Evolutionary conservation across 2,329 filamentous ascomycete genomes (phyloP).

Genomic region (Sordariomycetes sp.): DNA sequence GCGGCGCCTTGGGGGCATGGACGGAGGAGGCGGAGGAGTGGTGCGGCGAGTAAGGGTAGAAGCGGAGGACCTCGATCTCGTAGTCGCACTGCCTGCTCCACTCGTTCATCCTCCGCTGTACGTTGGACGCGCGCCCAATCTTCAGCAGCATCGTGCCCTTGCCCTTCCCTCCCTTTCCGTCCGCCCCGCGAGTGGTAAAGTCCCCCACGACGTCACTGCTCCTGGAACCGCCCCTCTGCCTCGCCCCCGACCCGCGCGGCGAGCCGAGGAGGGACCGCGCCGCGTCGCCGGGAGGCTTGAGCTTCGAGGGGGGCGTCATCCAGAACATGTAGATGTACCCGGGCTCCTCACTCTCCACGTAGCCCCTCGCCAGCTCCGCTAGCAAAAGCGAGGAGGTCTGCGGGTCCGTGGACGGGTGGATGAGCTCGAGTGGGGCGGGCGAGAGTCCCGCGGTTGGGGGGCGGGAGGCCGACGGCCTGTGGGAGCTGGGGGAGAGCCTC

Average conservation of each 20-base stretch:
- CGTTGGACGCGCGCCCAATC: conserved; percentile 61
- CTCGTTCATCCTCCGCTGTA: conserved; percentile 80
- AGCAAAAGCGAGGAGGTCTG: conserved; percentile 58
- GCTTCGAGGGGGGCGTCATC: conserved; percentile 55
- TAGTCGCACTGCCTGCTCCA: conserved; percentile 92
- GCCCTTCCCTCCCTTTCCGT: conserved; percentile 7
- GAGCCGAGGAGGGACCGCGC: conserved; percentile 33
- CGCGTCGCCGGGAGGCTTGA: conserved; percentile 40
- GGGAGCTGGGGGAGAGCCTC: conserved; percentile 10
- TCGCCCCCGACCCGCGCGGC: conserved; percentile 8
- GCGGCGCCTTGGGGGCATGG: conserved; percentile 16
- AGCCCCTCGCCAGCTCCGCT: conserved; percentile 61
- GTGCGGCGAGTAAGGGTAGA: conserved; percentile 66
- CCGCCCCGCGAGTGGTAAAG: conserved; percentile 24
- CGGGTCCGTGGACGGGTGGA: conserved; percentile 54
- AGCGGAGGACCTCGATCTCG: conserved; percentile 74
- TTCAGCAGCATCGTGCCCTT: conserved; percentile 48
- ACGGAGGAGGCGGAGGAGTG: not conserved
- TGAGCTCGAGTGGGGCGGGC: conserved; percentile 39
- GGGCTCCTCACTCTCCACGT: conserved; percentile 53
- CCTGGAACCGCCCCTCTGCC: conserved; percentile 20
- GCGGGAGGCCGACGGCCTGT: conserved; percentile 9
- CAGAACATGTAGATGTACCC: conserved; percentile 99
- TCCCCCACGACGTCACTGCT: conserved; percentile 39
- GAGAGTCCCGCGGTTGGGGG: conserved; percentile 10